These are phyloP conservation scores for Oryza longistaminata DNA, from an alignment of 176 grass and related monocot species.

Conservation along the genomic window DNA sequence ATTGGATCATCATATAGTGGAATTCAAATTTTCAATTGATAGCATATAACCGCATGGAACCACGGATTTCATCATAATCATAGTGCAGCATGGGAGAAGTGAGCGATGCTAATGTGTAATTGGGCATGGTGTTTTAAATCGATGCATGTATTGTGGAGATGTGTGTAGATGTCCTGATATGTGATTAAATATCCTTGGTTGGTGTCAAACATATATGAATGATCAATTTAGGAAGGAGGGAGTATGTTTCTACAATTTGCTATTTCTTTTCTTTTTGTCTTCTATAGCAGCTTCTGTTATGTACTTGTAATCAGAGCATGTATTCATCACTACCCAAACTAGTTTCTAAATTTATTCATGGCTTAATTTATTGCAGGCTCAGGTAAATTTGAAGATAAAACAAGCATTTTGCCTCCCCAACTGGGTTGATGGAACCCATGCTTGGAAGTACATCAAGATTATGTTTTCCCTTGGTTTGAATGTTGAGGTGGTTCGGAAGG, in stretches of 20 bases:
- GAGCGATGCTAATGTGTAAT: too few relatives aligned
- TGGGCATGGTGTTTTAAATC: too few relatives aligned
- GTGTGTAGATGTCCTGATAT: too few relatives aligned
- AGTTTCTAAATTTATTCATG: conserved; percentile 15
- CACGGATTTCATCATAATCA: too few relatives aligned
- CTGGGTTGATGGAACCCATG: conserved; percentile 84
- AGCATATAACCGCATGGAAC: too few relatives aligned
- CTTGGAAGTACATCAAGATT: conserved; percentile 92
- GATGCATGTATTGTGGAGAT: too few relatives aligned
- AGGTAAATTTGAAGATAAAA: conserved; percentile 94
- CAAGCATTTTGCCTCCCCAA: conserved; percentile 85
- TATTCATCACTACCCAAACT: neutral
- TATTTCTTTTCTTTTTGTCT: neutral
- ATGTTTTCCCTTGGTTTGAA: conserved; percentile 88
- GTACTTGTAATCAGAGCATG: neutral
- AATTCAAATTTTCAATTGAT: too few relatives aligned
- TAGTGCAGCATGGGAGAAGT: too few relatives aligned
- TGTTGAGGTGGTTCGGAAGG: conserved; percentile 67
- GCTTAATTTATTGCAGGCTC: conserved; percentile 46
- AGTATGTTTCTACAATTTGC: neutral
- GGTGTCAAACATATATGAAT: too few relatives aligned
- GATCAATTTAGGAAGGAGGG: too few relatives aligned
- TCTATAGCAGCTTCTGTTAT: neutral
- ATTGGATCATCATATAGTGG: too few relatives aligned
- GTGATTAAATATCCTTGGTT: too few relatives aligned